A percentile compares a stretch with the other conserved stretches of the same genome.
phyloP scores from a whole-genome alignment of 495 filamentous ascomycete genomes.

The Talaromyces proteolyticus region DNA sequence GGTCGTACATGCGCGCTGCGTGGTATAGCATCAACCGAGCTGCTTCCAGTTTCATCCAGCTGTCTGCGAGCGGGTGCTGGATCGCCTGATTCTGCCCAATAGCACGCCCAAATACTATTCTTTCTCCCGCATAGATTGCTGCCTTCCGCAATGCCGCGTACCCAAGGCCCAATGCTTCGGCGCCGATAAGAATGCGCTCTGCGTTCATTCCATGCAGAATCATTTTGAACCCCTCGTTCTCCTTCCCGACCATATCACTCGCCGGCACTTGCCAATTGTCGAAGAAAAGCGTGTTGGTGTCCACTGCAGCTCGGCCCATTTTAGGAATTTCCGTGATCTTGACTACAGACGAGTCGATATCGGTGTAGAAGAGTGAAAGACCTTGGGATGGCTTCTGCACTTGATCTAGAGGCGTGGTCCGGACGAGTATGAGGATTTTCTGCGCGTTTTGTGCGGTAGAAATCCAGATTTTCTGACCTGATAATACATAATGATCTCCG shows the following conservation, averaged over 20 bases:
- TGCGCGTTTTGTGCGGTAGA: conserved; percentile 58
- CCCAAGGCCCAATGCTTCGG: conserved; percentile 71
- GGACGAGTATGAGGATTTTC: conserved; percentile 61
- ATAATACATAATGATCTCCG: conserved; percentile 46
- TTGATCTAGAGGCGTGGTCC: conserved; percentile 51
- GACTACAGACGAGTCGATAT: conserved; percentile 45
- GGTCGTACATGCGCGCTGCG: conserved; percentile 67
- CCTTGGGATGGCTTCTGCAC: conserved; percentile 53
- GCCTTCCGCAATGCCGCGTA: conserved; percentile 65
- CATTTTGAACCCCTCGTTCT: conserved; percentile 70
- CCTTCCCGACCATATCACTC: conserved; percentile 58
- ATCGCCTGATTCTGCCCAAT: conserved; percentile 75
- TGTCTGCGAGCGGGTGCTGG: conserved; percentile 66
- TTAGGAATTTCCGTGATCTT: conserved; percentile 59
- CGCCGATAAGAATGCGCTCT: conserved; percentile 69
- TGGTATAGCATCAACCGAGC: conserved; percentile 76
- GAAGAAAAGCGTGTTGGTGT: conserved; percentile 82
- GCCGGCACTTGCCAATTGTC: conserved; percentile 61
- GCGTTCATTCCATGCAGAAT: conserved; percentile 82
- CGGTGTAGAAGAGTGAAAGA: conserved; percentile 60
- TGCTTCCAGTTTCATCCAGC: conserved; percentile 74
- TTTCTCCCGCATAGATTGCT: conserved; percentile 59
- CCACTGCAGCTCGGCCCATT: conserved; percentile 74
- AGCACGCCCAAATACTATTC: conserved; percentile 62
- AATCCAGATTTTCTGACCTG: conserved; percentile 68